Evolutionary conservation across 108 stramenopile genomes (phyloP), one percentile per base, ranked within the genome.

Genomic region (Cyclostephanos tholiformis): DNA sequence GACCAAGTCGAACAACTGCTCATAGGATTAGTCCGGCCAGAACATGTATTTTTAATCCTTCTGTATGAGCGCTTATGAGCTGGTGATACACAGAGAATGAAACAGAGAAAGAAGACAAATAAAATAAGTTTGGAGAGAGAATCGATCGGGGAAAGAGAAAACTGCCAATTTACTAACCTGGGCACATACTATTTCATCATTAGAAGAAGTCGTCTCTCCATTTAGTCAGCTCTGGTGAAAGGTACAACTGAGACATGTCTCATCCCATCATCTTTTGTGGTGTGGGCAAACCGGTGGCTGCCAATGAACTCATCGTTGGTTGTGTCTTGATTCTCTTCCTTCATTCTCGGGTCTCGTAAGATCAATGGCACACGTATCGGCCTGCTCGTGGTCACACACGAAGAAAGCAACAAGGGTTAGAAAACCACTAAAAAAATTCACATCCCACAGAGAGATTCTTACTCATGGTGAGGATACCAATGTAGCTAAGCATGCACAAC

Each of bases 301-400:
- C 72, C 48, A 94, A 51, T 91, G 29, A 89, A 91, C 10, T 79
- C 85, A 58, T 90, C 88, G 57, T 87, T 88, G 10, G 70, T 82
- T 0, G 65, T 86, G 3, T 89, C 91, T 13, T 58, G 56, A 39
- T 74, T 74, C 25, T 75, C 65, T 16, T 63, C 60, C 25, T 83
- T 77, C 89, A 94, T 90, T 63, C 93, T 77, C 25, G 93, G 93
- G 67, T 94, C 93, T 17, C 85, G 71, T 57, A 94, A 87, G 14
- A 94, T 85, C 20, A 94, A 64, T 2, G 93, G 93, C 1, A 91
- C 91, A 11, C 89, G 81, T n/a, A 94, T 88, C 1, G 52, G 20
- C 52, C 52, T 53, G n/a, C n/a, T n/a, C n/a, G n/a, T n/a, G n/a
- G n/a, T n/a, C n/a, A n/a, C n/a, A n/a, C n/a, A n/a, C n/a, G n/a